These are phyloP conservation scores for Atkinsonella texensis DNA, from an alignment of 2,329 filamentous ascomycete genomes.

Conservation along the genomic window DNA sequence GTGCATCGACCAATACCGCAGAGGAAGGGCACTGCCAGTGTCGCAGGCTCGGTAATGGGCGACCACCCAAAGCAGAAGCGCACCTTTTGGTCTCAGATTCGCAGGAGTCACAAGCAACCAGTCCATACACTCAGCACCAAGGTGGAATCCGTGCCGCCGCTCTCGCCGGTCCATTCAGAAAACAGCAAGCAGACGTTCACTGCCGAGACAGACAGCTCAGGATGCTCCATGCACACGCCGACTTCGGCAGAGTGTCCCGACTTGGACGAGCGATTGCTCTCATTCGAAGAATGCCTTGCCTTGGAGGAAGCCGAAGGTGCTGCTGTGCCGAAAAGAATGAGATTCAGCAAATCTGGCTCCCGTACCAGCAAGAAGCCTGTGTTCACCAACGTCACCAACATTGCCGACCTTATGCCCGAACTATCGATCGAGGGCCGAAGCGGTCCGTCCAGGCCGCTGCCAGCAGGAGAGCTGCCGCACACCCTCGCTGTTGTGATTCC, in stretches of 20 bases:
- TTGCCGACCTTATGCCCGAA: background rate
- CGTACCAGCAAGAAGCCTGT: background rate
- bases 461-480: background rate
- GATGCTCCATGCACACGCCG: background rate
- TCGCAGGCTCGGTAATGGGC: background rate
- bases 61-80: background rate
- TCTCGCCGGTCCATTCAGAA: background rate
- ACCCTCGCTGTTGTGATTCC: slow-evolving; percentile 2
- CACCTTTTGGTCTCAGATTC: slow-evolving; percentile 1
- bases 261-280: background rate
- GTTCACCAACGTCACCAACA: background rate
- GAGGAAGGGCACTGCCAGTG: background rate
- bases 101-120: background rate
- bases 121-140: background rate
- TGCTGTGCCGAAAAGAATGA: background rate
- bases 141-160: background rate
- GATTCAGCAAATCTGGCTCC: too few relatives aligned
- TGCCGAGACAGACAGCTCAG: background rate
- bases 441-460: background rate
- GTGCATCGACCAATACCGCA: background rate
- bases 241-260: background rate
- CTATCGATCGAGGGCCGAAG: background rate
- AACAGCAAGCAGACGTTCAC: background rate
- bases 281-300: background rate
- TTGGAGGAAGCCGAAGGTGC: background rate